Percentiles rank a stretch among this genome's conserved stretches.
Conservation (phyloP, 345 rosid species). For the Melastoma malabathricum region DNA sequence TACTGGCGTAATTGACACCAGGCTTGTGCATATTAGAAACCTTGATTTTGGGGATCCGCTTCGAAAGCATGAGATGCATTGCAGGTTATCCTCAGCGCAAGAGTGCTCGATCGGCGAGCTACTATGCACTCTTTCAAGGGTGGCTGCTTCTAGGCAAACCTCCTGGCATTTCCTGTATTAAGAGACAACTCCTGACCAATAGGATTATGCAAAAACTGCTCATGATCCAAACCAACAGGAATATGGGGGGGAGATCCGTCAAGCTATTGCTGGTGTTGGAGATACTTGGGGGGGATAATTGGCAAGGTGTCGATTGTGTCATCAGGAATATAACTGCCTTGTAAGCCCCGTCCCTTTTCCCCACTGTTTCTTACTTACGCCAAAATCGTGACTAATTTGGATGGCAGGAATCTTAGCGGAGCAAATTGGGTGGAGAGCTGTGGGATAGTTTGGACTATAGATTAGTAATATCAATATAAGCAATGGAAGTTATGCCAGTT, state of each 20-base stretch:
- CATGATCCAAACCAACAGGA: no score
- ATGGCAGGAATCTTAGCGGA: conserved; percentile 49
- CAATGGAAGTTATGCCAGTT: no score
- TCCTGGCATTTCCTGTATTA: no score
- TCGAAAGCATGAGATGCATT: conserved; percentile 87
- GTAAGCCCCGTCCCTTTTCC: conserved; percentile 27
- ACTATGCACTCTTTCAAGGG: no score
- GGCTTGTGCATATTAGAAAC: conserved; percentile 40
- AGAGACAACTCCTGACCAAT: not conserved
- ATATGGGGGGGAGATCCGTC: no score
- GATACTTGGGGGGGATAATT: conserved; percentile 79
- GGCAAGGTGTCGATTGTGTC: conserved; percentile 86
- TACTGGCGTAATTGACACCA: conserved; percentile 45
- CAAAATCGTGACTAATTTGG: conserved; percentile 6
- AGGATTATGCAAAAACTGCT: conserved; percentile 82
- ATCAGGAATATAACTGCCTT: conserved; percentile 60
- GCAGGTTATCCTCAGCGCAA: conserved; percentile 57
- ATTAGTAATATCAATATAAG: conserved; percentile 69
- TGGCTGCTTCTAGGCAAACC: no score
- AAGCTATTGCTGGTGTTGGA: no score
- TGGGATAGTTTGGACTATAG: conserved; percentile 35
- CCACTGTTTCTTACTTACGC: conserved; percentile 2
- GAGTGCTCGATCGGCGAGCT: no score
- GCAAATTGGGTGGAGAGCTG: conserved; percentile 58
- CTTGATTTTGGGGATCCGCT: conserved; percentile 93